Conservation (phyloP, 768 basidiomycete species). For the Lactifluus piperatus region DNA sequence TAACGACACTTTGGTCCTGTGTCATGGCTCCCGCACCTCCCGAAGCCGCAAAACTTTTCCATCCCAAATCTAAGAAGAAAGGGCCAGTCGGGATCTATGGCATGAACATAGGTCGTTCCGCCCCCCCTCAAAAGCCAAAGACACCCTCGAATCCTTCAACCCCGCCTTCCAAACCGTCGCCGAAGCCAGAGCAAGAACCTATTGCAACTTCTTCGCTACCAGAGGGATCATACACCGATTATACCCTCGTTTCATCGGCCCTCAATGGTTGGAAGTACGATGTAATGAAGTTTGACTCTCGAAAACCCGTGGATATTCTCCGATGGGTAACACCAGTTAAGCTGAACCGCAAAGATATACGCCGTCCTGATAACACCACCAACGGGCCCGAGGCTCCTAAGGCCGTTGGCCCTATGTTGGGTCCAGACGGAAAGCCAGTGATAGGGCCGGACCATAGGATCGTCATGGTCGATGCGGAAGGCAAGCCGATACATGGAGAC, state of each 20-base stretch:
- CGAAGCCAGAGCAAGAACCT: slow-evolving; percentile 9
- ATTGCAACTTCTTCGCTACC: slow-evolving; percentile 34
- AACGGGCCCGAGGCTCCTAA: slow-evolving; percentile 29
- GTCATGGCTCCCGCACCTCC: slow-evolving; percentile 16
- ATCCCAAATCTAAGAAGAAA: slow-evolving; percentile 20
- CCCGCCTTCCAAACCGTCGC: slow-evolving; percentile 9
- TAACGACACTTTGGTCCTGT: neutral
- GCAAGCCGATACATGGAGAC: slow-evolving; percentile 51
- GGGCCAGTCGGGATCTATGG: slow-evolving; percentile 9
- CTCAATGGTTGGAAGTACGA: slow-evolving; percentile 88
- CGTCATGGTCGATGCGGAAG: slow-evolving; percentile 78
- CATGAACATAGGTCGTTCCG: slow-evolving; percentile 7
- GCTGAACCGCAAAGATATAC: slow-evolving; percentile 78
- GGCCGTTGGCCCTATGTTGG: slow-evolving; percentile 67
- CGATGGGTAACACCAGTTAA: slow-evolving; percentile 70
- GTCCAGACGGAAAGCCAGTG: slow-evolving; percentile 77
- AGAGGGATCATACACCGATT: slow-evolving; percentile 64
- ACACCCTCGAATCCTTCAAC: slow-evolving; percentile 11
- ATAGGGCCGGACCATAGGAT: slow-evolving; percentile 66
- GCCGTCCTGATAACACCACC: slow-evolving; percentile 37
- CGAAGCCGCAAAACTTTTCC: slow-evolving; percentile 17
- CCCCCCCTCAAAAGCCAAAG: slow-evolving; percentile 12
- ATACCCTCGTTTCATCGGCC: slow-evolving; percentile 67
- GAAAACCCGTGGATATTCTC: slow-evolving; percentile 60
- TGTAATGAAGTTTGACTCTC: slow-evolving; percentile 83